Evolutionary conservation across 371 early-diverging fungal species (phyloP).

Genomic region (Chytridium lagenaria): DNA sequence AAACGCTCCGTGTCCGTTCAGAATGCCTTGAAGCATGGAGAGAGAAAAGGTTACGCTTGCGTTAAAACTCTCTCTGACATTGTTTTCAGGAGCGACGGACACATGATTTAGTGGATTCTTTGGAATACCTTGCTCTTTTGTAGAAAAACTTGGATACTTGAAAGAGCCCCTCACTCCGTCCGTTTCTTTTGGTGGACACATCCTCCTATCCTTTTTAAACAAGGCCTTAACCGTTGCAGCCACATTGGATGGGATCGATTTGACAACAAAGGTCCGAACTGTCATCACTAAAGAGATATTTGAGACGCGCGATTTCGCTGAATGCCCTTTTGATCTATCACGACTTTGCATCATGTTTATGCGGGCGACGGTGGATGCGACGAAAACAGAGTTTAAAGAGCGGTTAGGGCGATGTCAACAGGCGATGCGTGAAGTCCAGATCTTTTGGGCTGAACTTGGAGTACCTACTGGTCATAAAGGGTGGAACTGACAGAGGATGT

Average conservation of each 20-base stretch:
- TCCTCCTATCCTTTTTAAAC: neutral
- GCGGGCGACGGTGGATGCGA: neutral
- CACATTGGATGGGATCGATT: too few species aligned
- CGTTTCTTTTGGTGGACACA: neutral
- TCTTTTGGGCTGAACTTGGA: conserved; percentile 49
- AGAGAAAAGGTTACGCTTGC: neutral
- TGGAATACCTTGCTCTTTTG: neutral
- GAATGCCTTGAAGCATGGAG: neutral
- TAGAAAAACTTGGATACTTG: neutral
- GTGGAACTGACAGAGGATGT: conserved; percentile 25
- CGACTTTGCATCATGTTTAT: neutral
- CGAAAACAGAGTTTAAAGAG: neutral
- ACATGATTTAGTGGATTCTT: neutral
- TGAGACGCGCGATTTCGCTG: too few species aligned
- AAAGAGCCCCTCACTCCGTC: neutral
- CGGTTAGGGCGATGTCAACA: conserved; percentile 9
- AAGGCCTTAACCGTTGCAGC: neutral
- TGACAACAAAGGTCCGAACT: too few species aligned
- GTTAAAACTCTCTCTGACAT: too few species aligned
- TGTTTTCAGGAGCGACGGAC: neutral
- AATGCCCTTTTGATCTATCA: neutral
- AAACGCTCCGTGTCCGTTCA: neutral
- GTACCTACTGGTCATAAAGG: conserved; percentile 22
- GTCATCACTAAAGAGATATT: too few species aligned
- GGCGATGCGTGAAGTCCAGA: conserved; percentile 41